These are phyloP conservation scores for Drechslera avenae DNA, from an alignment of 2,329 filamentous ascomycete genomes.

Conservation along the genomic window DNA sequence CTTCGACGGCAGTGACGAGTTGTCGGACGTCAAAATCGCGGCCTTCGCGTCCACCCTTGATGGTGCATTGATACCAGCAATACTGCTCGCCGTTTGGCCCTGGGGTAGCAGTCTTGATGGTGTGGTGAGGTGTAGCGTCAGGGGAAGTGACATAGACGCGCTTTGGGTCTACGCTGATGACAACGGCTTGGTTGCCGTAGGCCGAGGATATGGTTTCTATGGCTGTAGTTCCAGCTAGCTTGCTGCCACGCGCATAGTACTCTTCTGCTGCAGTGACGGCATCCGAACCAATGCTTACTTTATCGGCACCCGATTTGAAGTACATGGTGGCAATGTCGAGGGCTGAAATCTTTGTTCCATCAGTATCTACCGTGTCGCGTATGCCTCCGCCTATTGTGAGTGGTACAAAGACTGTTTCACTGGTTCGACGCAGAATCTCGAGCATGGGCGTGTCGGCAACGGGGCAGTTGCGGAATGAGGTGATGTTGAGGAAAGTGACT, in stretches of 20 bases:
- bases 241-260: slow-evolving; percentile 74
- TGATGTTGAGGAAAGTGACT: slow-evolving; percentile 97
- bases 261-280: slow-evolving; percentile 91
- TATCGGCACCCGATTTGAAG: slow-evolving; percentile 96
- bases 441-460: slow-evolving; percentile 94
- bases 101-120: slow-evolving; percentile 69
- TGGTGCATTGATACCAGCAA: slow-evolving; percentile 98
- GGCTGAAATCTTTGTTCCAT: slow-evolving; percentile 84
- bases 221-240: slow-evolving; percentile 78
- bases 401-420: slow-evolving; percentile 92
- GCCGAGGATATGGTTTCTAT: slow-evolving; percentile 94
- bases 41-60: slow-evolving; percentile 94
- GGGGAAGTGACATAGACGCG: slow-evolving; percentile 79
- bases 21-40: slow-evolving; percentile 91
- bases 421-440: slow-evolving; percentile 84
- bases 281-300: slow-evolving; percentile 95
- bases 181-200: slow-evolving; percentile 96
- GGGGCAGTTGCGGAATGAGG: slow-evolving; percentile 93
- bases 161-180: slow-evolving; percentile 93
- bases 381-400: slow-evolving; percentile 96
- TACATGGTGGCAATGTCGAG: slow-evolving; percentile 95
- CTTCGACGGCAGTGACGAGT: slow-evolving; percentile 85
- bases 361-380: slow-evolving; percentile 86
- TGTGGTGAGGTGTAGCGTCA: slow-evolving; percentile 73
- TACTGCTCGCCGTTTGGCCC: slow-evolving; percentile 77